Evolutionary conservation across 2,329 filamentous ascomycete genomes (phyloP).

Genomic region (Penicillium sp.): DNA sequence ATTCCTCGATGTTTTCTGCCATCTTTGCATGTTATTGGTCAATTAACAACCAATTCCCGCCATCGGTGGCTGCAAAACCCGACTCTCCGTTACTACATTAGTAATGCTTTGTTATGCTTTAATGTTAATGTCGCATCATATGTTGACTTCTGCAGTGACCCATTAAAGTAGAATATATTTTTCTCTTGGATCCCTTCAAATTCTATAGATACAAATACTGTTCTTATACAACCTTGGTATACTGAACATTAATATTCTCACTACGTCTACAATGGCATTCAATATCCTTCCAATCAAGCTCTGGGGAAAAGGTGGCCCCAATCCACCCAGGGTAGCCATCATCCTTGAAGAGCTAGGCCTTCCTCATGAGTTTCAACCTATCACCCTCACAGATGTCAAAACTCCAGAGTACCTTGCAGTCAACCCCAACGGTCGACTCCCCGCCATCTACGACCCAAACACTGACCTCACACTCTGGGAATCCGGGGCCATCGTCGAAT

Average conservation of each 20-base stretch:
- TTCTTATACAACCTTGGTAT: no score
- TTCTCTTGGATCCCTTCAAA: background rate
- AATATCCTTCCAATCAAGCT: background rate
- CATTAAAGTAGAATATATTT: background rate
- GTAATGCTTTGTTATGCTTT: background rate
- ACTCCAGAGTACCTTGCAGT: background rate
- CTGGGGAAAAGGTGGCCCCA: background rate
- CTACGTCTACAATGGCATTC: background rate
- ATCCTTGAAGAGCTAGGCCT: background rate
- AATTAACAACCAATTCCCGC: background rate
- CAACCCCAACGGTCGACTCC: background rate
- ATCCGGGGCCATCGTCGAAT: conserved; percentile 41
- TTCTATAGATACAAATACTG: no score
- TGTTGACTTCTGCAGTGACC: background rate
- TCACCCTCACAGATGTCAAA: background rate
- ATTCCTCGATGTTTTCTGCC: background rate
- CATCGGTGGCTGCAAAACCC: background rate
- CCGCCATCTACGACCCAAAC: conserved; percentile 29
- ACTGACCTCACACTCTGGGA: conserved; percentile 45
- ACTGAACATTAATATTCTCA: background rate
- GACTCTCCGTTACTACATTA: background rate
- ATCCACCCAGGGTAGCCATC: background rate
- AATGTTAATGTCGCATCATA: background rate
- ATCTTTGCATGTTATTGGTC: background rate
- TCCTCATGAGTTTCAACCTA: background rate